These are phyloP conservation scores for Leccinum rimulosum DNA, from an alignment of 768 basidiomycete genomes.

Conservation along the genomic window DNA sequence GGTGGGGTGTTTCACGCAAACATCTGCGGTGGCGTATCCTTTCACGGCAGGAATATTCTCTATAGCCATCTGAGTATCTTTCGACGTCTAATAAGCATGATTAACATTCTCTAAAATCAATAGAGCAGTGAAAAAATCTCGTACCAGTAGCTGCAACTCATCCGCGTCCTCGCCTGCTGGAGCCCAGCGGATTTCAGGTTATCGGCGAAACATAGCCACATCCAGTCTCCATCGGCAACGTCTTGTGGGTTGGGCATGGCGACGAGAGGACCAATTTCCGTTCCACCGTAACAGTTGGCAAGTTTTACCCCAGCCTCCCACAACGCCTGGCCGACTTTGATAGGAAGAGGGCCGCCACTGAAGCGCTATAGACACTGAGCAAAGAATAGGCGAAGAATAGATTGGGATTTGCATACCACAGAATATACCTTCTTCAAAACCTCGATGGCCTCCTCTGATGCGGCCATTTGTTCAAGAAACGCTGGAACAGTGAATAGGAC, in stretches of 20 bases:
- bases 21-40: conserved; percentile 44
- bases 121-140: neutral
- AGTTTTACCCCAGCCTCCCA: conserved; percentile 34
- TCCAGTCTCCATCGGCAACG: conserved; percentile 30
- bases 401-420: conserved; percentile 27
- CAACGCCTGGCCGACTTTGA: conserved; percentile 34
- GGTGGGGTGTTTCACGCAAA: conserved; percentile 44
- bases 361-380: conserved; percentile 10
- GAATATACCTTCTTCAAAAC: conserved; percentile 23
- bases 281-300: conserved; percentile 37
- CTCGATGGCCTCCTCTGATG: conserved; percentile 22
- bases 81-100: neutral
- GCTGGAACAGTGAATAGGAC: conserved; percentile 30
- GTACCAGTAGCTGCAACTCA: conserved; percentile 40
- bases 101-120: neutral
- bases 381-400: too few species aligned
- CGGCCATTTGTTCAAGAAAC: conserved; percentile 38
- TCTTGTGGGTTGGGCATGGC: conserved; percentile 3
- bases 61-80: conserved; percentile 7
- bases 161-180: conserved; percentile 35
- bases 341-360: conserved; percentile 38
- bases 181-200: conserved; percentile 26
- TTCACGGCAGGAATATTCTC: conserved; percentile 38
- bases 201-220: conserved; percentile 33
- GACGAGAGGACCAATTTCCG: conserved; percentile 22